Base-by-base conservation (phyloP, 768 basidiomycete genomes). In the Hemileccinum impolitum region DNA sequence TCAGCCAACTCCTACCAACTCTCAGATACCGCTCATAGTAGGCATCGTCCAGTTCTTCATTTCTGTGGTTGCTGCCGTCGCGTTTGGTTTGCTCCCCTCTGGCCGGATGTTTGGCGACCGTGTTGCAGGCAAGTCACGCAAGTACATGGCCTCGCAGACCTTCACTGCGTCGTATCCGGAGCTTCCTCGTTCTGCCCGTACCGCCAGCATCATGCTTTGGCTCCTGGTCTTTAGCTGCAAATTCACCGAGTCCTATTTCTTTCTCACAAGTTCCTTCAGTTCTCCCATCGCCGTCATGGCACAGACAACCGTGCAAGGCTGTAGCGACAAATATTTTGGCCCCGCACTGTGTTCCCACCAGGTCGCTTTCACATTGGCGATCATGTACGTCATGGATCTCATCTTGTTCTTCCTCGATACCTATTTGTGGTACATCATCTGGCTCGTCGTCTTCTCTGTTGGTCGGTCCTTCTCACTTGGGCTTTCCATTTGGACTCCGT, bases 311-410 rank as follows among this genome's bases (percentile, higher is more conserved):
- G 90, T 98, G 1, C 91, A 94, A 64, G 84, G 84, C 39, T 99
- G 96, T 71, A 79, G 63, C 53, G 95, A 98, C 71, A 85, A 76
- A 69, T 73, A 84, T 52, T 88, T 98, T 62, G 94, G 94, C 14
- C 74, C 65, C 47, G 76, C 75, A 7, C 75, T 98, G 6, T 99
- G 96, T 73, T 76, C 81, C 32, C 93, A 96, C 62, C 96, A 99
- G 51, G 89, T 96, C 35, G 82, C 87, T 0, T 99, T 98, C 72
- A 86, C 96, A 0, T 81, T 99, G 52, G 76, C 94, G 35, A 94
- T 97, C 78, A 99, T 98, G 95, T 98, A 95, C 74, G 68, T 96
- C 70, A 98, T 99, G 96, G 96, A 99, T 65, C 72, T 99, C 56
- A 77, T 91, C 49, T 76, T 99, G 58, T 99, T 98, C 84, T 99